phyloP scores from a whole-genome alignment of 1,284 basidiomycete genomes.

The Ceratobasidium sp. region DNA sequence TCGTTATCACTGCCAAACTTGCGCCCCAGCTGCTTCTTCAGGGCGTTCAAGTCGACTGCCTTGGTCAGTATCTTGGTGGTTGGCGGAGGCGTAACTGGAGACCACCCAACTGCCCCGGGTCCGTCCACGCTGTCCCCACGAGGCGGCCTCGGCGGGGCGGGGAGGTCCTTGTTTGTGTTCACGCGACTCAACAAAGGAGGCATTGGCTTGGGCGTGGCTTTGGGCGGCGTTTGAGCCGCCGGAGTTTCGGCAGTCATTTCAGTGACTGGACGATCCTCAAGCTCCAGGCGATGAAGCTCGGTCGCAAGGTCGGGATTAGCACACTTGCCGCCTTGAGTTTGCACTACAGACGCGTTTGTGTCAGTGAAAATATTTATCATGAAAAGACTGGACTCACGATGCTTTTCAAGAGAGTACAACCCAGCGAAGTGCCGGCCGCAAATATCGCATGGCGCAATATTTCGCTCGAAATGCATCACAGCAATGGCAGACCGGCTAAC shows the following conservation, averaged over 20 bases:
- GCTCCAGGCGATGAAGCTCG: slow-evolving; percentile 23
- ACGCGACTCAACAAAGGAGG: slow-evolving; percentile 19
- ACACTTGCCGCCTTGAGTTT: slow-evolving; percentile 32
- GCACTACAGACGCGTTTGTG: slow-evolving; percentile 7
- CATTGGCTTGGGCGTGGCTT: slow-evolving; percentile 25
- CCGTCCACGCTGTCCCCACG: slow-evolving; percentile 35
- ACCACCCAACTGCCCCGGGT: slow-evolving; percentile 27
- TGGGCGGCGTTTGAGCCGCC: slow-evolving; percentile 1
- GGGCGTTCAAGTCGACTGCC: slow-evolving; percentile 16
- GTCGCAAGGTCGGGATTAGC: slow-evolving; percentile 29
- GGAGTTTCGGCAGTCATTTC: slow-evolving; percentile 31
- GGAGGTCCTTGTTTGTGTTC: slow-evolving; percentile 33
- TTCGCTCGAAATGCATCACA: slow-evolving; percentile 33
- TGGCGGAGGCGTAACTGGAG: slow-evolving; percentile 25
- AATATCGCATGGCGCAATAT: slow-evolving; percentile 33
- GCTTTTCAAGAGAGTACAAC: slow-evolving; percentile 22
- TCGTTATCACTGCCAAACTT: slow-evolving; percentile 29
- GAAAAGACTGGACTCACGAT: slow-evolving; percentile 6
- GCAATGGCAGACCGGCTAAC: slow-evolving; percentile 33
- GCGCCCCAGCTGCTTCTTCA: slow-evolving; percentile 27
- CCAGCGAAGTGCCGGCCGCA: slow-evolving; percentile 38
- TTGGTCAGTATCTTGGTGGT: slow-evolving; percentile 26
- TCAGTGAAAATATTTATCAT: not conserved
- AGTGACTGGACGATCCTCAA: slow-evolving; percentile 32
- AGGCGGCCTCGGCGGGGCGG: slow-evolving; percentile 31